These are phyloP conservation scores for Alternaria novae-zelandiae DNA, from an alignment of 2,329 filamentous ascomycete genomes.

Conservation along the genomic window DNA sequence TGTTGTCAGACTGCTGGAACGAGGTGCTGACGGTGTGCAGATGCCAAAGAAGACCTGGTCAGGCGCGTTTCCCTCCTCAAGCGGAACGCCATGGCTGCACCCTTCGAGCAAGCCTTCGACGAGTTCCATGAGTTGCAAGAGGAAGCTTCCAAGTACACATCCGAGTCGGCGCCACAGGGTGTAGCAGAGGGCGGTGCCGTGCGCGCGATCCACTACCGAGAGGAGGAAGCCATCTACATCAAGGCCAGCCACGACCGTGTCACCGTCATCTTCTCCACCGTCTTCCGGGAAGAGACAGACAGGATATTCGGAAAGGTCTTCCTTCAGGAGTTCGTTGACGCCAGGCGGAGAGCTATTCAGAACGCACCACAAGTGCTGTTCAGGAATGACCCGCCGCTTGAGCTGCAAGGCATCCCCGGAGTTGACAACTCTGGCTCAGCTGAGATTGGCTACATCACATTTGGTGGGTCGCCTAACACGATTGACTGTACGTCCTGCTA, in stretches of 20 bases:
- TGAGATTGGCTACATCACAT: conserved; percentile 96
- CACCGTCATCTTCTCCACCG: conserved; percentile 97
- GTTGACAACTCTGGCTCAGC: conserved; percentile 73
- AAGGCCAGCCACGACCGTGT: conserved; percentile 97
- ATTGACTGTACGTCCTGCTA: conserved; percentile 18
- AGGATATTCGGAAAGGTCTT: conserved; percentile 98
- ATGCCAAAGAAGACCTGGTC: conserved; percentile 85
- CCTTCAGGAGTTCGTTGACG: conserved; percentile 93
- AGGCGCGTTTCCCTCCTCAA: conserved; percentile 89
- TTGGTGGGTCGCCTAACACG: conserved; percentile 67
- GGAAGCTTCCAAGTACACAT: conserved; percentile 89
- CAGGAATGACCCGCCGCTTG: conserved; percentile 90
- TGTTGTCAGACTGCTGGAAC: background rate
- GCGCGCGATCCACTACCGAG: conserved; percentile 96
- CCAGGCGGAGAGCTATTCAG: conserved; percentile 90
- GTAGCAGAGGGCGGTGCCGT: conserved; percentile 88
- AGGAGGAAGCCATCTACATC: conserved; percentile 98
- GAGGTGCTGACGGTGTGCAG: conserved; percentile 53
- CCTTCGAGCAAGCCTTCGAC: conserved; percentile 95
- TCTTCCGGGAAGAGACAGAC: conserved; percentile 98
- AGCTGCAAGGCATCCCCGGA: conserved; percentile 87
- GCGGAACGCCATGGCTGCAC: conserved; percentile 98
- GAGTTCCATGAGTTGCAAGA: conserved; percentile 87
- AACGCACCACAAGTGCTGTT: conserved; percentile 98
- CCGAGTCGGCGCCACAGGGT: conserved; percentile 91